phyloP scores from a whole-genome alignment of 805 yeast genomes.

The Maudiozyma pseudohumilis region DNA sequence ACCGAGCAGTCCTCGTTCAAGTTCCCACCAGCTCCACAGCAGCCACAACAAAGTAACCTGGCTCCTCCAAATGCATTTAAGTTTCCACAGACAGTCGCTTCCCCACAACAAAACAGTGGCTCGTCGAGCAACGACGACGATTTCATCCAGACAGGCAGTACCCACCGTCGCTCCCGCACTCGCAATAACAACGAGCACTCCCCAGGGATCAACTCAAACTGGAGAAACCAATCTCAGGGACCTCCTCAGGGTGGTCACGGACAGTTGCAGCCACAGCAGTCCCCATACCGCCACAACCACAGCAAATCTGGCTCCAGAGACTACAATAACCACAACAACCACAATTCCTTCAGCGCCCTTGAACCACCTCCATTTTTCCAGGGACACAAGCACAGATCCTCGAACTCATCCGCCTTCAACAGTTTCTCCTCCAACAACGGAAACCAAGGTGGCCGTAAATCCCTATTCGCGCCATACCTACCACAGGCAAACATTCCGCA shows the following conservation, averaged over 20 bases:
- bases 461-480: conserved; percentile 89
- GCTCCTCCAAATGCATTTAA: conserved; percentile 46
- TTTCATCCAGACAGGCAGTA: conserved; percentile 20
- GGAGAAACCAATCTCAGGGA: conserved; percentile 40
- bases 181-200: conserved; percentile 17
- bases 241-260: conserved; percentile 29
- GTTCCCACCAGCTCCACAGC: conserved; percentile 23
- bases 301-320: conserved; percentile 22
- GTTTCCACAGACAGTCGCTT: conserved; percentile 43
- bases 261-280: conserved; percentile 20
- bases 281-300: conserved; percentile 29
- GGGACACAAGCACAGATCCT: conserved; percentile 72
- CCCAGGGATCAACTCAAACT: conserved; percentile 43
- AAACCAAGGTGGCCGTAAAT: conserved; percentile 42
- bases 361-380: conserved; percentile 37
- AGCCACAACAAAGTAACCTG: conserved; percentile 5
- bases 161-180: conserved; percentile 25
- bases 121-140: conserved; percentile 18
- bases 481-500: conserved; percentile 91
- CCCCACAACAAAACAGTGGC: conserved; percentile 18
- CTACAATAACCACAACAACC: conserved; percentile 15
- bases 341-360: conserved; percentile 18
- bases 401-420: conserved; percentile 53
- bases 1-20: conserved; percentile 17
- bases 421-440: conserved; percentile 27